Evolutionary conservation across 1,284 basidiomycete species (phyloP).

Genomic region (Waitea zeae): DNA sequence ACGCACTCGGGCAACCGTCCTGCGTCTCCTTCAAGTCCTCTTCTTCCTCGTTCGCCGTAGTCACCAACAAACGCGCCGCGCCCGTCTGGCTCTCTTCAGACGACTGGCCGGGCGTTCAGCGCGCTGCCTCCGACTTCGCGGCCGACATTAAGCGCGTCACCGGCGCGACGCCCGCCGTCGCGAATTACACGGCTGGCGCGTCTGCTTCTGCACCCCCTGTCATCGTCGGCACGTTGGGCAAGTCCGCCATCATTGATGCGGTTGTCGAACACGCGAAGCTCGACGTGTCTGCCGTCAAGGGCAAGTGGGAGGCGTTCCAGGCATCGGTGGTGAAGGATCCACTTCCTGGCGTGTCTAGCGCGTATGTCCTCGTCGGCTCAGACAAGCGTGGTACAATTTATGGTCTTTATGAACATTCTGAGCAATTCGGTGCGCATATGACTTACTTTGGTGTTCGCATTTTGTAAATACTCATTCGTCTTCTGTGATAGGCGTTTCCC

Average conservation of each 20-base stretch:
- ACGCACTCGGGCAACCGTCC: conserved; percentile 17
- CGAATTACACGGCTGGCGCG: conserved; percentile 27
- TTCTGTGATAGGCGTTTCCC: conserved; percentile 30
- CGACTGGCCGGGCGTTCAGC: conserved; percentile 49
- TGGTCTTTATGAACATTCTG: conserved; percentile 52
- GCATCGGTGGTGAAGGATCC: conserved; percentile 34
- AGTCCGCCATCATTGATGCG: conserved; percentile 36
- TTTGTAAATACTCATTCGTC: background rate
- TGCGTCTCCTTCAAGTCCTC: conserved; percentile 16
- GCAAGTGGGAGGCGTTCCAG: conserved; percentile 49
- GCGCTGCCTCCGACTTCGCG: conserved; percentile 41
- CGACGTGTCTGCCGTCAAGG: conserved; percentile 36
- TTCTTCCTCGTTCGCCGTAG: conserved; percentile 18
- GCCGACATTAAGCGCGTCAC: conserved; percentile 45
- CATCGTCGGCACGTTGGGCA: conserved; percentile 49
- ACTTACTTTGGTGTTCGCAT: background rate
- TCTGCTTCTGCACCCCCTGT: conserved; percentile 20
- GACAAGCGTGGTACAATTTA: conserved; percentile 55
- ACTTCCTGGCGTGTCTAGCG: conserved; percentile 35
- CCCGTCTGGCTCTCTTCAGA: conserved; percentile 33
- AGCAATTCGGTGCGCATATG: conserved; percentile 39
- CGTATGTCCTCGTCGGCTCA: conserved; percentile 48
- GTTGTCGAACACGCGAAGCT: conserved; percentile 34
- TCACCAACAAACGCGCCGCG: conserved; percentile 23
- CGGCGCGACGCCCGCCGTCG: conserved; percentile 26